A percentile compares a stretch with the other conserved stretches of the same genome.
phyloP scores from a whole-genome alignment of 306 rosid species.

The Vigna unguiculata region DNA sequence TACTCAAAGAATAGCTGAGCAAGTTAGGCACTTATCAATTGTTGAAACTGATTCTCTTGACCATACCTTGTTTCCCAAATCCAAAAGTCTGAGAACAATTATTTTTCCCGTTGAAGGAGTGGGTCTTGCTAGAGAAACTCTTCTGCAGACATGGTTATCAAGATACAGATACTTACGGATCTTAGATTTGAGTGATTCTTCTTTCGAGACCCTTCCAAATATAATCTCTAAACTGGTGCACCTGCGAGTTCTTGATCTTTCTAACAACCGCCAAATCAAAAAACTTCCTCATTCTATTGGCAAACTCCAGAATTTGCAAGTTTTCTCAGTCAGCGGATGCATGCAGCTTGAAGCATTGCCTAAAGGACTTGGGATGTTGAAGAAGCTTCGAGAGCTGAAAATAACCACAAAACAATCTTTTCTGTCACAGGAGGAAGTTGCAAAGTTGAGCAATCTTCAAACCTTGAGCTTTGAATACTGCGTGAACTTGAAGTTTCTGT shows the following conservation, averaged over 20 bases:
- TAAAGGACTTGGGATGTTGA: not conserved
- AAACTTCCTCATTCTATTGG: not conserved
- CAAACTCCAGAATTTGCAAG: conserved; percentile 29
- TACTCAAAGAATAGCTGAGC: not conserved
- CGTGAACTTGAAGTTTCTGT: not conserved
- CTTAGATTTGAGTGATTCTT: not conserved
- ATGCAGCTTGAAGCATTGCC: conserved; percentile 13
- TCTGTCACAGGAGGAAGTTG: not conserved
- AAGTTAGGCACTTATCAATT: not conserved
- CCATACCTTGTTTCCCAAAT: not conserved
- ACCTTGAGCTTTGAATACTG: not conserved
- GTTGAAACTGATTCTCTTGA: not conserved
- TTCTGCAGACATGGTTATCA: not conserved
- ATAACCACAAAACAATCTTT: conserved; percentile 28
- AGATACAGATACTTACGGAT: not conserved
- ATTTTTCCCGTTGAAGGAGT: not conserved
- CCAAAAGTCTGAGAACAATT: not conserved
- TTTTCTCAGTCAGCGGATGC: conserved; percentile 14
- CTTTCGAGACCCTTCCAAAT: not conserved
- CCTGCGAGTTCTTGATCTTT: not conserved
- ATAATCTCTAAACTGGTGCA: not conserved
- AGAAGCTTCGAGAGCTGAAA: not conserved
- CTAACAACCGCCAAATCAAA: not conserved
- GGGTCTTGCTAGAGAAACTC: not conserved
- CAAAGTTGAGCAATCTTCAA: conserved; percentile 24